phyloP scores from a whole-genome alignment of 371 early-diverging fungal species.

The Mucor lusitanicus region DNA sequence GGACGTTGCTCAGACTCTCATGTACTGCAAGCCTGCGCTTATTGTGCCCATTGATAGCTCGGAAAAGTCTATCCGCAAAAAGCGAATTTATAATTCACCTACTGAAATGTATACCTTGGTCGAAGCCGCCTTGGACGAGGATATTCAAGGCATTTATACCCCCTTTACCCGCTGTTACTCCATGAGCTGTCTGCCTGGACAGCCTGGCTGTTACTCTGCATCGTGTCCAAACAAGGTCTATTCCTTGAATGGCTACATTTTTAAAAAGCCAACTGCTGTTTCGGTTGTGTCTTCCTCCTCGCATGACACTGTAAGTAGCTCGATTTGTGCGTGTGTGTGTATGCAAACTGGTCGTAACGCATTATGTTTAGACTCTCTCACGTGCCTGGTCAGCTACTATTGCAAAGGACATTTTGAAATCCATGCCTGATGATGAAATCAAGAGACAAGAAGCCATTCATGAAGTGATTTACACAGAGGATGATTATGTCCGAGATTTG shows the following conservation, averaged over 20 bases:
- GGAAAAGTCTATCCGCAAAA: constrained; percentile 41
- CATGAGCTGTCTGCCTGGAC: constrained; percentile 32
- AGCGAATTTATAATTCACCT: constrained; percentile 38
- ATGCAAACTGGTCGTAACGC: background rate
- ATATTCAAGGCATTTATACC: constrained; percentile 42
- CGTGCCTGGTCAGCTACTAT: constrained; percentile 75
- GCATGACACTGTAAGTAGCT: constrained; percentile 42
- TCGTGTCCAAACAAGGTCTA: constrained; percentile 36
- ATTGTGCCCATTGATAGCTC: constrained; percentile 42
- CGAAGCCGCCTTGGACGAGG: constrained; percentile 26
- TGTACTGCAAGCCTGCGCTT: constrained; percentile 35
- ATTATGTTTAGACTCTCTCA: constrained; percentile 37
- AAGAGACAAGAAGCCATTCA: constrained; percentile 92
- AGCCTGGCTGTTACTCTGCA: constrained; percentile 45
- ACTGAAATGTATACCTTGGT: constrained; percentile 42
- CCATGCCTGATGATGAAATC: constrained; percentile 75
- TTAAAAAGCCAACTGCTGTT: constrained; percentile 13
- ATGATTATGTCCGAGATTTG: constrained; percentile 86
- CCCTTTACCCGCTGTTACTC: constrained; percentile 43
- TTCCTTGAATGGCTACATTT: constrained; percentile 2
- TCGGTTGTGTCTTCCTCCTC: constrained; percentile 32
- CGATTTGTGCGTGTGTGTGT: background rate
- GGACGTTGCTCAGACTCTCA: constrained; percentile 37
- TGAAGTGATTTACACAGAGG: constrained; percentile 90
- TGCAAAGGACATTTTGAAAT: constrained; percentile 72